These are phyloP conservation scores for Sarocladiaceae sp. DNA, from an alignment of 2,329 filamentous ascomycete species.

Conservation along the genomic window DNA sequence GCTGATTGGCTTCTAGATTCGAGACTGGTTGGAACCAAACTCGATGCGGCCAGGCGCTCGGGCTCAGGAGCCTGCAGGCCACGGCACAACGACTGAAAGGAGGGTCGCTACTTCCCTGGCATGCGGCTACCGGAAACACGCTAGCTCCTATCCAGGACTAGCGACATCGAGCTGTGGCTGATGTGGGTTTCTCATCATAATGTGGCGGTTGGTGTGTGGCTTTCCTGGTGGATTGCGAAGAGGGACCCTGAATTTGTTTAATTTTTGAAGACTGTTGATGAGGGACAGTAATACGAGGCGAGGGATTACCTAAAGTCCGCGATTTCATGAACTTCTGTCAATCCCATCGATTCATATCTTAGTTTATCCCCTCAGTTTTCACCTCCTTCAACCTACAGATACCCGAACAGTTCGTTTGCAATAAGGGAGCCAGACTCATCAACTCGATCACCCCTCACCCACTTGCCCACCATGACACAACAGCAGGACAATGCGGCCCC, in stretches of 20 bases:
- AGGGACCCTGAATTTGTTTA: slow-evolving; percentile 7
- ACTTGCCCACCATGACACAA: slow-evolving; percentile 23
- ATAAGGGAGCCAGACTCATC: no score
- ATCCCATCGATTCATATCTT: no score
- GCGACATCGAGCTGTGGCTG: not conserved
- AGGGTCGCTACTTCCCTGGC: slow-evolving; percentile 2
- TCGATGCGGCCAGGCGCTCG: slow-evolving; percentile 6
- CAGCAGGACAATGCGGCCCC: slow-evolving; percentile 45
- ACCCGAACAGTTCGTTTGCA: no score
- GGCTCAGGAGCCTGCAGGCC: not conserved
- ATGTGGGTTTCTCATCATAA: not conserved
- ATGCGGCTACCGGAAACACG: slow-evolving; percentile 1
- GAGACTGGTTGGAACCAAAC: slow-evolving; percentile 1
- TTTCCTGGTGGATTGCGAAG: slow-evolving; percentile 9
- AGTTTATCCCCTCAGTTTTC: not conserved
- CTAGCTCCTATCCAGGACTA: not conserved
- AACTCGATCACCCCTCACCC: not conserved
- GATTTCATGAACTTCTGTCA: no score
- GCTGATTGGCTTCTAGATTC: slow-evolving; percentile 4
- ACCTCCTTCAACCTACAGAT: no score
- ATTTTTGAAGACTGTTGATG: not conserved
- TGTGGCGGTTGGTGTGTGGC: slow-evolving; percentile 1
- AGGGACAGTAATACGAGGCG: not conserved
- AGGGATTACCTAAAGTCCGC: not conserved
- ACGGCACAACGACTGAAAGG: slow-evolving; percentile 2